Base-by-base conservation (phyloP, 805 yeast species). In the Scheffersomyces lignosus region DNA sequence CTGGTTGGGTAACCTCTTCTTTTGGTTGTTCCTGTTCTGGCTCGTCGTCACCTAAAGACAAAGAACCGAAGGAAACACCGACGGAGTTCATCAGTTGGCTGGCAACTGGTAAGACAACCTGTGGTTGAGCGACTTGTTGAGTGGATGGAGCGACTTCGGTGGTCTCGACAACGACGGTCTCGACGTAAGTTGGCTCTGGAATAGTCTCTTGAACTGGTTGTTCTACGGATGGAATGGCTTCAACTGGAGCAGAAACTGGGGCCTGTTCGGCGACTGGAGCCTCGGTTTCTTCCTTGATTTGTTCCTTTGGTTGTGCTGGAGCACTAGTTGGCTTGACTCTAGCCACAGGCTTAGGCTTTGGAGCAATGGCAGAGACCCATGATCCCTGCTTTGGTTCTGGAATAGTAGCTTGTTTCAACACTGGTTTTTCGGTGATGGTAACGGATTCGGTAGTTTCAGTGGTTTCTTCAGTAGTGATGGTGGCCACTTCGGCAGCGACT, bases 341-440 rank as follows among this genome's bases (percentile, higher is more conserved):
- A n/a, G n/a, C n/a, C n/a, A n/a, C 71, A 30, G 87, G 81, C 38
- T 60, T 59, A 33, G 65, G 60, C 49, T 66, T 66, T 28, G 72
- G 73, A 37, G 71, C 62, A 35, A 82, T 81, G 49, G 83, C 77
- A 13, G 89, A 77, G 20, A 88, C 87, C 86, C 88, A 82, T 4
- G 87, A 71, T 52, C 70, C 66, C 47, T 67, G 58, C 12, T 71
- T 69, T 15, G 83, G 81, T 36, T 43, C 55, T 68, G 79, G 51
- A 71, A 60, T 32, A 60, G 64, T 17, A 73, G 78, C 52, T 60
- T 65, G 51, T 38, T 56, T 55, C 39, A 55, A 55, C 25, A 50
- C 54, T 20, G 56, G 55, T 27, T 38, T 29, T 29, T 27, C 28
- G 9, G 23, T 30, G 12, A 34, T 14, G 24, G 34, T 17, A 18